Evolutionary conservation across 176 grass and related monocot species (phyloP).

Genomic region (Luzula sylvatica): DNA sequence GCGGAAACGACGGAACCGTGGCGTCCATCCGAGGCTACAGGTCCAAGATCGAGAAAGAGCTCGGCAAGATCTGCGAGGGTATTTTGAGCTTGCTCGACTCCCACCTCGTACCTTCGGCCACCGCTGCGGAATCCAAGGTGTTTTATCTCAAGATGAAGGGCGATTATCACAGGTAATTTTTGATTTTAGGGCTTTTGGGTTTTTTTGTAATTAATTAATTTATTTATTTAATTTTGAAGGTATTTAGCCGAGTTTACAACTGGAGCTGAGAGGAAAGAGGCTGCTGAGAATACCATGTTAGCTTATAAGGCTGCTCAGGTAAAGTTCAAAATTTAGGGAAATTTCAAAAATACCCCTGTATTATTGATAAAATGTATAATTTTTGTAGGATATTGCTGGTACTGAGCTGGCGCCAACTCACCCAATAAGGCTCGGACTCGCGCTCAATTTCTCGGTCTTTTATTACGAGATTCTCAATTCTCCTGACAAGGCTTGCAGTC

Average conservation of each 20-base stretch:
- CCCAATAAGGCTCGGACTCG: slow-evolving; percentile 82
- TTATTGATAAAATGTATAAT: not conserved
- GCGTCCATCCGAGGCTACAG: slow-evolving; percentile 57
- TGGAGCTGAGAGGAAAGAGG: slow-evolving; percentile 56
- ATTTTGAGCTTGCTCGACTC: slow-evolving; percentile 70
- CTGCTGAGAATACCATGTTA: slow-evolving; percentile 69
- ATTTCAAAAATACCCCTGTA: not conserved
- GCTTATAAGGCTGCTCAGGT: slow-evolving; percentile 85
- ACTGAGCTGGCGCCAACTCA: slow-evolving; percentile 71
- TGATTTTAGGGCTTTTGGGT: not conserved
- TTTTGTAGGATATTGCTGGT: slow-evolving; percentile 56
- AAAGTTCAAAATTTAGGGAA: too few species aligned
- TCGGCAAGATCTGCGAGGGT: slow-evolving; percentile 68
- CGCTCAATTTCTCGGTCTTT: slow-evolving; percentile 85
- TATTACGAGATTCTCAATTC: slow-evolving; percentile 92
- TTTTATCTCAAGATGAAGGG: slow-evolving; percentile 98
- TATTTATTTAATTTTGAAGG: slow-evolving; percentile 16
- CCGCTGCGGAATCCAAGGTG: slow-evolving; percentile 66
- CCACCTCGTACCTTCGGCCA: slow-evolving; percentile 69
- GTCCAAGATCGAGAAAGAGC: slow-evolving; percentile 68
- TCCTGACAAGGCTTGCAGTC: slow-evolving; percentile 67
- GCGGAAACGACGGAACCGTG: slow-evolving; percentile 64
- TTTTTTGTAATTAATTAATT: not conserved
- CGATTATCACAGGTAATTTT: slow-evolving; percentile 65
- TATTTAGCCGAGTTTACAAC: slow-evolving; percentile 80